Base-by-base conservation (phyloP, 176 grass and related monocot genomes). In the Zoysia pacifica region DNA sequence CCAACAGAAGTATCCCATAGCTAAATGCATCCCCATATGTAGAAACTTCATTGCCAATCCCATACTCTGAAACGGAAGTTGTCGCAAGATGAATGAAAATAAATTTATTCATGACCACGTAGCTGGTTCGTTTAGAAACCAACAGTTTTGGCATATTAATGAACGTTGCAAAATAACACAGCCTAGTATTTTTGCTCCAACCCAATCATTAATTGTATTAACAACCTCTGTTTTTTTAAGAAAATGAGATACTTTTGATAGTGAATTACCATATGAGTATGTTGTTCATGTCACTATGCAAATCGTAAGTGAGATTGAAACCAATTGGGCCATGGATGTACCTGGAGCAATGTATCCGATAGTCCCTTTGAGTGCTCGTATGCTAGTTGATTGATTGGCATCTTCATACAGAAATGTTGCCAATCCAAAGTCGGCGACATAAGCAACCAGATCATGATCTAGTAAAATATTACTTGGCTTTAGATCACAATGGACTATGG, bases 31-130 rank as follows among this genome's bases (percentile, higher is more conserved):
- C 76, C 36, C 76, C 83, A 5, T 55, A 38, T 36, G 48, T 67
- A 16, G 83, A 66, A 72, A 73, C 69, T 60, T 81, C 78, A 81
- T 81, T 71, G 53, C 67, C 78, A 62, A 71, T 71, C 39, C 54
- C 67, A 61, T 81, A 81, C 45, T 81, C 78, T 71, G 78, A 62
- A 80, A 81, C n/a, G 18, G 12, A 15, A 9, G 47, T 49, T 77
- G 44, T 42, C 4, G 43, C 11, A 59, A 11, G 40, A 13, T 56
- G 62, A 79, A 69, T 45, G 48, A 79, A 56, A 36, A 20, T 79
- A 11, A 67, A 14, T 46, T 51, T 35, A 20, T 37, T 62, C 39
- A 13, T 62, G 28, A 76, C 7, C 14, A 54, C 47, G 19, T 36
- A 76, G 3, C 55, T 35, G 10, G 40, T 62, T 58, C 6, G 58